Conservation (phyloP, 2,329 filamentous ascomycete genomes). For the Cladorrhinum sp. region DNA sequence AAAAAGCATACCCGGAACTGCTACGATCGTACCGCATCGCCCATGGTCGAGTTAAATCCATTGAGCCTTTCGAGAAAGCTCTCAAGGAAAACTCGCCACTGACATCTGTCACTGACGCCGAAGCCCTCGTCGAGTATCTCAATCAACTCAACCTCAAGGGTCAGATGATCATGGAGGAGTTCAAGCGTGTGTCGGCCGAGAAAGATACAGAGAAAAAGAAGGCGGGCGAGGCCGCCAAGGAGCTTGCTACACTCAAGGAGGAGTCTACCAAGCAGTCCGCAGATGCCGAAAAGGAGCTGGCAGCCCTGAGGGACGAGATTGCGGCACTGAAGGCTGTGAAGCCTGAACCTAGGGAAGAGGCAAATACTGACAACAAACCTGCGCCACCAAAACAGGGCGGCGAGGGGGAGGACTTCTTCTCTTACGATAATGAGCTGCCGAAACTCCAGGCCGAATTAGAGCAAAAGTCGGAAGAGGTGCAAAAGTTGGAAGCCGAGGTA, state of each 20-base stretch:
- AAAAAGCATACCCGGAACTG: constrained; percentile 83
- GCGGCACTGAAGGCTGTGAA: constrained; percentile 15
- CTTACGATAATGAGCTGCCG: constrained; percentile 83
- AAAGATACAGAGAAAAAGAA: constrained; percentile 78
- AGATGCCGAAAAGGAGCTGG: constrained; percentile 35
- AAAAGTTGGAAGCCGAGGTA: constrained; percentile 67
- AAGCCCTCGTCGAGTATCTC: constrained; percentile 83
- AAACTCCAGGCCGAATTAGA: constrained; percentile 73
- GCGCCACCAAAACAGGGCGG: constrained; percentile 33
- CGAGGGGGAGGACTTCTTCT: constrained; percentile 74
- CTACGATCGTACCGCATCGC: constrained; percentile 89
- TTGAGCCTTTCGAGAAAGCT: constrained; percentile 89
- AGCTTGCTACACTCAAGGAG: constrained; percentile 55
- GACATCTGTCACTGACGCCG: constrained; percentile 81
- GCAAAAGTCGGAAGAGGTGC: constrained; percentile 67
- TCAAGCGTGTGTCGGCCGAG: constrained; percentile 81
- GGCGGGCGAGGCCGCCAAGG: constrained; percentile 64
- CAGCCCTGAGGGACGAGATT: constrained; percentile 30
- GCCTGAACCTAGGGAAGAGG: constrained; percentile 38
- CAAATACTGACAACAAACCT: constrained; percentile 24
- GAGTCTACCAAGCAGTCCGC: constrained; percentile 52
- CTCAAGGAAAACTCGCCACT: constrained; percentile 90
- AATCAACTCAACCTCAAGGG: constrained; percentile 81
- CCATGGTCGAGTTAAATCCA: constrained; percentile 78
- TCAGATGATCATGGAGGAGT: constrained; percentile 90